These are phyloP conservation scores for Nicotiana benthamiana DNA, from an alignment of 257 asterid species.

Conservation along the genomic window DNA sequence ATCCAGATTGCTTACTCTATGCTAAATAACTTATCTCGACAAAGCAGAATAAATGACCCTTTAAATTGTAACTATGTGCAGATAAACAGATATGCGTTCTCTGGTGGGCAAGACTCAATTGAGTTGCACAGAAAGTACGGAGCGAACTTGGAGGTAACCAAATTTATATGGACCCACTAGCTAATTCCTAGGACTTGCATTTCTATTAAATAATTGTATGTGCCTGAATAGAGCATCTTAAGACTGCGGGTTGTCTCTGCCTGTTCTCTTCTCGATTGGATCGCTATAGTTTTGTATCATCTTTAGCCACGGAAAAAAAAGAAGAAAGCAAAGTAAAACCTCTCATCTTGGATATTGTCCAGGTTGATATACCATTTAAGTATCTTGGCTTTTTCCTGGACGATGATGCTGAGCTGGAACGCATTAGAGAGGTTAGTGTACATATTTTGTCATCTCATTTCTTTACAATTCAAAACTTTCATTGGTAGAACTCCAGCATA, in stretches of 20 bases:
- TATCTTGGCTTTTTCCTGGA: constrained; percentile 94
- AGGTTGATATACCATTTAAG: constrained; percentile 87
- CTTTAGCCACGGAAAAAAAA: neutral
- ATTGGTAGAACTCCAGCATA: neutral
- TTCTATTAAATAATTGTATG: neutral
- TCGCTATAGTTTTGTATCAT: neutral
- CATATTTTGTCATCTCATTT: neutral
- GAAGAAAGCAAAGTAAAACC: neutral
- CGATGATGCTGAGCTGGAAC: constrained; percentile 75
- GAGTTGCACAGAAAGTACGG: constrained; percentile 85
- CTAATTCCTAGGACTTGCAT: neutral
- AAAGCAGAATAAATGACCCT: neutral
- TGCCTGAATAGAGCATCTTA: neutral
- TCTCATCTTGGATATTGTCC: constrained; percentile 6
- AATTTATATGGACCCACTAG: neutral
- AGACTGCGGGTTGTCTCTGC: neutral
- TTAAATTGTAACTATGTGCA: constrained; percentile 18
- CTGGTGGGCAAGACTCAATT: constrained; percentile 90
- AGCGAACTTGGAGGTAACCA: constrained; percentile 85
- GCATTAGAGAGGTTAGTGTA: constrained; percentile 43
- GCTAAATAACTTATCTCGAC: neutral
- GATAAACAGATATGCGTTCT: constrained; percentile 84
- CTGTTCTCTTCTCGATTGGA: neutral
- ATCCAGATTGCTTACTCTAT: neutral
- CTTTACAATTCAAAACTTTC: neutral